Evolutionary conservation across 2,329 filamentous ascomycete genomes (phyloP), one percentile per base, ranked within the genome.

Genomic region (Colletotrichum spaethianum): DNA sequence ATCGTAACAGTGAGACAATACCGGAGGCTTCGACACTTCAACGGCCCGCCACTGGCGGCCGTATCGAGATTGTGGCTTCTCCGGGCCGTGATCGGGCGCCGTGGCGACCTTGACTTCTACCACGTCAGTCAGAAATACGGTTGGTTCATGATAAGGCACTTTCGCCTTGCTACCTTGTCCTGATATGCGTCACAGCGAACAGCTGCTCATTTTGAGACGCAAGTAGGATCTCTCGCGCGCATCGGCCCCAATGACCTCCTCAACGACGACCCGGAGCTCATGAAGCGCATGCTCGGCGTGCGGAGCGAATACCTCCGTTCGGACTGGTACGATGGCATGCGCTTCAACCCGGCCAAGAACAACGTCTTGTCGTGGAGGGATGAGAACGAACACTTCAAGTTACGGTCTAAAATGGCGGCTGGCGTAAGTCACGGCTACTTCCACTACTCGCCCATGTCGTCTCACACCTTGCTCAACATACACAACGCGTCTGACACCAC

Each of bases 341-440:
- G 85, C 20, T 82, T 92, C 69, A 85, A 90, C 68, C 85, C 87
- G 0, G 82, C 85, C 12, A 80, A 84, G 33, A 85, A 89, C 72
- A 89, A 87, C 72, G 82, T 91, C 11, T 83, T 90, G 33, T 87
- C 85, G 0, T 80, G 84, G 50, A 81, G 84, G 59, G 82, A 90
- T 65, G 86, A 87, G 56, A 80, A 76, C 12, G 79, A 80, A 56
- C 87, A 86, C 77, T 78, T 75, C 9, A 75, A 77, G 33, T 75
- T 86, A 42, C 81, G 83, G 9, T 82, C 84, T n/a, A 87, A 88
- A 73, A 85, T 90, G 82, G 83, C 85, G 5, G 79, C 84, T 3
- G 88, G 86, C 16, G 86, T 85, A 79, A 14, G 78, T 46, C 57
- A 66, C 75, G 81, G 28, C 48, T 55, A n/a, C 9, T 14, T 8